Evolutionary conservation across 2,329 filamentous ascomycete species (phyloP).

Genomic region (Pseudocercospora pini-densiflorae): DNA sequence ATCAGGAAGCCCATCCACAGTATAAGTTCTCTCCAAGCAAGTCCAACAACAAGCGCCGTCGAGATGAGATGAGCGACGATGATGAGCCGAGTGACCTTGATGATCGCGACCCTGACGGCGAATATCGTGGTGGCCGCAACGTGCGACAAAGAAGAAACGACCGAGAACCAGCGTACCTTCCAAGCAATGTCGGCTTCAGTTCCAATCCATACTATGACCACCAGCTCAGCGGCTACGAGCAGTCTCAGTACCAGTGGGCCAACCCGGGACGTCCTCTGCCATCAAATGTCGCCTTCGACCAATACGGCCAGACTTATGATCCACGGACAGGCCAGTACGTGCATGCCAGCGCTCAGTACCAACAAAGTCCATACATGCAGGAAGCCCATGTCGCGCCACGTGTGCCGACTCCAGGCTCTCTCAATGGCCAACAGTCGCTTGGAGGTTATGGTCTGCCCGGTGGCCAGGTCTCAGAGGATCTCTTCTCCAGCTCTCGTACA

Average conservation of each 20-base stretch:
- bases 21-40: constrained; percentile 96
- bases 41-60: constrained; percentile 57
- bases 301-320: constrained; percentile 35
- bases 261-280: constrained; percentile 36
- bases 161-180: constrained; percentile 32
- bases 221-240: constrained; percentile 34
- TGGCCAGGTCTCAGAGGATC: constrained; percentile 34
- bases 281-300: constrained; percentile 38
- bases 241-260: constrained; percentile 36
- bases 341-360: constrained; percentile 30
- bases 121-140: constrained; percentile 36
- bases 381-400: constrained; percentile 33
- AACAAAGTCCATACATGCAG: constrained; percentile 35
- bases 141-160: constrained; percentile 33
- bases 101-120: constrained; percentile 39
- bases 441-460: constrained; percentile 41
- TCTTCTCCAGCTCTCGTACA: constrained; percentile 36
- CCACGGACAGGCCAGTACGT: constrained; percentile 35
- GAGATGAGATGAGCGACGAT: constrained; percentile 40
- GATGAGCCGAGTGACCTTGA: constrained; percentile 41
- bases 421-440: constrained; percentile 33
- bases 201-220: constrained; percentile 40
- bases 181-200: constrained; percentile 36
- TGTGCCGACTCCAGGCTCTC: constrained; percentile 34
- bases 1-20: constrained; percentile 80